Percentiles rank a stretch among this genome's conserved stretches.
These are phyloP conservation scores for Alternaria viburni DNA, from an alignment of 2,329 filamentous ascomycete genomes.

Conservation along the genomic window DNA sequence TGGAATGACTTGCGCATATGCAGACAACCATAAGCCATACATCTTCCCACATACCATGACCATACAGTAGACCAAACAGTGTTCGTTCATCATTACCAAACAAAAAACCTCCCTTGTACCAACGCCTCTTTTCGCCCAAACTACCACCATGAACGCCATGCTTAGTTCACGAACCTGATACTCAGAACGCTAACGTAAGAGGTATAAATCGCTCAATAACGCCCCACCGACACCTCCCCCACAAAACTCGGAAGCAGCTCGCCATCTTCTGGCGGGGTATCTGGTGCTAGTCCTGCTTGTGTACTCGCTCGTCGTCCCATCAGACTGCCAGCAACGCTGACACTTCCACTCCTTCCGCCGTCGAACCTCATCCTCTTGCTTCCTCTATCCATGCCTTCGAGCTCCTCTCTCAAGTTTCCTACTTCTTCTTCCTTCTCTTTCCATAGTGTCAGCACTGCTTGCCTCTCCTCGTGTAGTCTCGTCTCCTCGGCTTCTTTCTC, in stretches of 20 bases:
- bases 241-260: slow-evolving; percentile 30
- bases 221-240: slow-evolving; percentile 25
- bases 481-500: slow-evolving; percentile 25
- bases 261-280: slow-evolving; percentile 34
- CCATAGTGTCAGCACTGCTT: slow-evolving; percentile 29
- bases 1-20: not conserved
- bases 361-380: slow-evolving; percentile 29
- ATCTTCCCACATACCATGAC: not conserved
- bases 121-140: slow-evolving; percentile 1
- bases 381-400: slow-evolving; percentile 27
- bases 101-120: not conserved
- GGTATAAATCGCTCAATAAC: slow-evolving; percentile 6
- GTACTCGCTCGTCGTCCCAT: slow-evolving; percentile 13
- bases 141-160: slow-evolving; percentile 5
- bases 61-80: not conserved
- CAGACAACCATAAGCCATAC: not conserved
- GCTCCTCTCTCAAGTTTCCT: slow-evolving; percentile 22
- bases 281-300: slow-evolving; percentile 17
- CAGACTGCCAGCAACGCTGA: slow-evolving; percentile 18
- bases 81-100: not conserved
- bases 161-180: not conserved
- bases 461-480: slow-evolving; percentile 25
- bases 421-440: slow-evolving; percentile 32
- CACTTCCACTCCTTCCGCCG: slow-evolving; percentile 17
- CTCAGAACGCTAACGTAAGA: slow-evolving; percentile 2